A percentile compares a stretch with the other conserved stretches of the same genome.
Conservation (phyloP, 805 yeast species). For the Hanseniaspora guilliermondii region DNA sequence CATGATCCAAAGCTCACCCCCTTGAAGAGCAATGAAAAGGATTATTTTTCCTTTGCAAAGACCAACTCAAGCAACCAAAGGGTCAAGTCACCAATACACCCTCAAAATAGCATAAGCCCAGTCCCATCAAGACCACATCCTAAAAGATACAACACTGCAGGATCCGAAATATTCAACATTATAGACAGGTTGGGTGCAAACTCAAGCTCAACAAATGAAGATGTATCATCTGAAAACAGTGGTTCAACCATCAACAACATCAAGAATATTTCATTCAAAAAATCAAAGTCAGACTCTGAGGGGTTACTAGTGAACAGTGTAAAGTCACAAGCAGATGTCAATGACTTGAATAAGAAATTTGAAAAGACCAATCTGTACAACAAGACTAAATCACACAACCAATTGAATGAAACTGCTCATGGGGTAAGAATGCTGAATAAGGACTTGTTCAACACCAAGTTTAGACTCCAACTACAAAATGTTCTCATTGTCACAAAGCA, state of each 20-base stretch:
- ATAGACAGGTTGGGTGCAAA: conserved; percentile 2
- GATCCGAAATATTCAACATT: conserved; percentile 2
- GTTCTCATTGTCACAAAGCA: conserved; percentile 84
- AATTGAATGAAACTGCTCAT: conserved; percentile 67
- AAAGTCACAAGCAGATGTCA: neutral
- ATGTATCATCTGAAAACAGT: neutral
- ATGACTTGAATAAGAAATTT: neutral
- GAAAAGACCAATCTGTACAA: conserved; percentile 33
- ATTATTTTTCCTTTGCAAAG: conserved; percentile 3
- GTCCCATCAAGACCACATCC: conserved; percentile 3
- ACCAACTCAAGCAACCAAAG: neutral
- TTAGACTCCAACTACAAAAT: conserved; percentile 54
- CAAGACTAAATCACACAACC: conserved; percentile 56
- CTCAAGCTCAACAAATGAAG: neutral
- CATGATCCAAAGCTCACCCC: conserved; percentile 2
- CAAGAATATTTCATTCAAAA: neutral
- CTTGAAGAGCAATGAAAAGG: conserved; percentile 1
- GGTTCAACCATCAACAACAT: neutral
- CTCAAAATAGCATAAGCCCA: neutral
- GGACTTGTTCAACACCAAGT: conserved; percentile 56
- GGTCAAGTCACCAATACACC: neutral
- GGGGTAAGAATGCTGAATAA: conserved; percentile 68
- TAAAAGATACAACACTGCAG: neutral
- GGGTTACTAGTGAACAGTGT: neutral
- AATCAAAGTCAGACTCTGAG: neutral